phyloP scores from a whole-genome alignment of 2,329 filamentous ascomycete species.

The Dissoconium aciculare region DNA sequence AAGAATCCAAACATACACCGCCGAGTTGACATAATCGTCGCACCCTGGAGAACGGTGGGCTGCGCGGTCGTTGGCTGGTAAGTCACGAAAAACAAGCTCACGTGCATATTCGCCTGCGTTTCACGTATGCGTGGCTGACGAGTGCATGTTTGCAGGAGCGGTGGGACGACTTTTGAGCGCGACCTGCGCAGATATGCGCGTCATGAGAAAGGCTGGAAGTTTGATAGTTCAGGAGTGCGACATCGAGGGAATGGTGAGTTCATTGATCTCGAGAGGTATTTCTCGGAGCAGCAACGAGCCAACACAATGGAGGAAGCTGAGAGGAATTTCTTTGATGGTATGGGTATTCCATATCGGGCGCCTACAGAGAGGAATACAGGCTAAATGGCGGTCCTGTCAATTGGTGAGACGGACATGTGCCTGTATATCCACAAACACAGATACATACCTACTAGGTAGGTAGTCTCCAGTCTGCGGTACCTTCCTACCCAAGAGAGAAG shows the following conservation, averaged over 20 bases:
- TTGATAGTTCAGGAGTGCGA: constrained; percentile 78
- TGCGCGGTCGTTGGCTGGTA: constrained; percentile 80
- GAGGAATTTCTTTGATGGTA: constrained; percentile 59
- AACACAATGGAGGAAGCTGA: constrained; percentile 57
- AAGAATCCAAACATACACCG: constrained; percentile 63
- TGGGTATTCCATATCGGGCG: constrained; percentile 43
- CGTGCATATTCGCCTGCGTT: no score
- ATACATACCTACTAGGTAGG: no score
- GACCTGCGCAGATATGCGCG: constrained; percentile 73
- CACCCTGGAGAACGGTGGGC: constrained; percentile 75
- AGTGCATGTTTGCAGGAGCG: constrained; percentile 22
- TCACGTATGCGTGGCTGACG: no score
- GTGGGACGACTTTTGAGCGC: constrained; percentile 77
- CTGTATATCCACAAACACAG: no score
- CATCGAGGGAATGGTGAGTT: constrained; percentile 53
- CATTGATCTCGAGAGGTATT: constrained; percentile 59
- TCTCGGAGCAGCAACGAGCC: constrained; percentile 34
- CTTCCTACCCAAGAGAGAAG: no score
- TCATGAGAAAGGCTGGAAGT: constrained; percentile 58
- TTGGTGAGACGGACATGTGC: no score
- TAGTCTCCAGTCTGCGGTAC: no score
- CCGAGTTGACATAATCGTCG: constrained; percentile 81
- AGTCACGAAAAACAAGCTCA: no score
- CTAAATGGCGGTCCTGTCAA: no score
- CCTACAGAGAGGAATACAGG: constrained; percentile 33